Evolutionary conservation across 2,329 filamentous ascomycete genomes (phyloP), one percentile per base, ranked within the genome.

Genomic region (Colletotrichum horii): DNA sequence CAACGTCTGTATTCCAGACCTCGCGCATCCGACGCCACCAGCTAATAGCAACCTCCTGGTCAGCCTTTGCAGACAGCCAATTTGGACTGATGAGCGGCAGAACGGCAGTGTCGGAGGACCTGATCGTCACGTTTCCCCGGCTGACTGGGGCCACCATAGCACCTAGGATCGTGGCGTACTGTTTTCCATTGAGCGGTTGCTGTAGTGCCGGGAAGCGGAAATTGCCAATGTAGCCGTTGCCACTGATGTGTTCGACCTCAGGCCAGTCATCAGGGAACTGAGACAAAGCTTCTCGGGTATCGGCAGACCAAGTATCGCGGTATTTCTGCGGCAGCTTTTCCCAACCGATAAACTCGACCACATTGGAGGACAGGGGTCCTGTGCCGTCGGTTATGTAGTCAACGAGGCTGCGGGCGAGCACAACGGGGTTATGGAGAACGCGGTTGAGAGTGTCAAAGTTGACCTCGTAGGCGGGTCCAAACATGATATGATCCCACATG

Each of bases 401-500:
- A 16, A 36, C 3, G 19, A 38, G 32, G 8, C 22, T n/a, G 14
- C 22, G 30, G n/a, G 61, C 22, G 32, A 64, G 61, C 15, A 64
- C 32, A 2, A 36, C 32, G 1, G 61, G 61, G 15, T 64, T 22
- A 26, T 64, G 61, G 2, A 38, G n/a, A 26, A 64, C 61, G 14
- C n/a, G 30, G n/a, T 64, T n/a, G 34, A 64, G 32, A 28, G 61
- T 64, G 32, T 64, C 61, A 15, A 64, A 36, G 34, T 64, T 64
- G 9, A 64, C 34, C 61, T 64, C 34, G 61, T 61, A 61, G 30
- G 58, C 58, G 19, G 58, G 58, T 22, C 28, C 58, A 8, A 61
- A 61, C 58, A 61, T 61, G n/a, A 34, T 6, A 14, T 61, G 58
- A 8, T 61, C 93, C 77, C 97, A 93, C 24, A 98, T 87, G 82